A percentile compares a stretch with the other conserved stretches of the same genome.
Evolutionary conservation across 2,329 filamentous ascomycete species (phyloP).

Genomic region (Ascochyta clinopodiicola): DNA sequence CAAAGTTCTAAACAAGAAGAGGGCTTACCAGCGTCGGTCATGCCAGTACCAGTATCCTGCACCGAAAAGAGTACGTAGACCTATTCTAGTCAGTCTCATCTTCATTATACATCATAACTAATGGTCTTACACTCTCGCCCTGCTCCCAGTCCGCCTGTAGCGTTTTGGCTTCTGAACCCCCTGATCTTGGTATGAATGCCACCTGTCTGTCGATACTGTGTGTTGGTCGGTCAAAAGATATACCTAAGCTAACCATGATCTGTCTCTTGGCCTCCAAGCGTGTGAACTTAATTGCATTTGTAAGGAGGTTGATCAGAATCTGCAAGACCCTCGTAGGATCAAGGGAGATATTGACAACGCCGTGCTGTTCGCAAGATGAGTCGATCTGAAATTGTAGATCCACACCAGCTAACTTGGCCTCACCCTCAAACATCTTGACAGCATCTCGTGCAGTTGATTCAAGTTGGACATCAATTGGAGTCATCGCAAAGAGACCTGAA

Average conservation of each 20-base stretch:
- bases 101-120: too few species aligned
- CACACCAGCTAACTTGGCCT: constrained; percentile 41
- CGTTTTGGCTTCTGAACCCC: constrained; percentile 19
- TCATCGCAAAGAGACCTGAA: constrained; percentile 51
- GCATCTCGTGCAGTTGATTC: constrained; percentile 43
- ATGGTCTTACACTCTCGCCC: constrained; percentile 25
- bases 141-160: constrained; percentile 43
- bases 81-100: constrained; percentile 16
- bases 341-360: constrained; percentile 48
- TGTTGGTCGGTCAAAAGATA: constrained; percentile 38
- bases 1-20: background rate
- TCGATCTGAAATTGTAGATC: constrained; percentile 42
- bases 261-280: constrained; percentile 35
- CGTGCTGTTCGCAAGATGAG: constrained; percentile 43
- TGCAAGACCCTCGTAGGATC: constrained; percentile 53
- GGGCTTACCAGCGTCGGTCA: constrained; percentile 34
- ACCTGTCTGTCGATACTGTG: constrained; percentile 37
- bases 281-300: constrained; percentile 56
- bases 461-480: constrained; percentile 48
- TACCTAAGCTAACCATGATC: constrained; percentile 48
- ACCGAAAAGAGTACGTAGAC: constrained; percentile 49
- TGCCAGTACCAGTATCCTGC: constrained; percentile 49
- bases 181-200: constrained; percentile 19
- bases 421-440: constrained; percentile 49
- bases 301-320: constrained; percentile 49